These are phyloP conservation scores for Lecanosticta acicola DNA, from an alignment of 2,329 filamentous ascomycete genomes.

Conservation along the genomic window DNA sequence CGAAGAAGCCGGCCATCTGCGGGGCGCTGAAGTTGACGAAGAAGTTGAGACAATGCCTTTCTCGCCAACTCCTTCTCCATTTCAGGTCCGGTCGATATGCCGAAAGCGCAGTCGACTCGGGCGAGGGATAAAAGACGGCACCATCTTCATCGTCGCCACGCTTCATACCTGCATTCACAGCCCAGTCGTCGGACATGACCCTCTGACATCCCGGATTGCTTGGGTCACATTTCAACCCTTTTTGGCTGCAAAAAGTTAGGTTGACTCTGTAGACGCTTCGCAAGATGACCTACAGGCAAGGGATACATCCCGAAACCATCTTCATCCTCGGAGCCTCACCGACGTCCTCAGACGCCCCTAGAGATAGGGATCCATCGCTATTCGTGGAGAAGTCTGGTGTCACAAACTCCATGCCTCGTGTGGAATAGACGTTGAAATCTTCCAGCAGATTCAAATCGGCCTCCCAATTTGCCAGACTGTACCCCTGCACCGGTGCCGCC, in stretches of 20 bases:
- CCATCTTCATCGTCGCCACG: constrained; percentile 16
- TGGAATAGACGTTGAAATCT: constrained; percentile 4
- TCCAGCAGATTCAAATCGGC: constrained; percentile 7
- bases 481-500: constrained; percentile 11
- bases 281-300: constrained; percentile 27
- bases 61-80: constrained; percentile 31
- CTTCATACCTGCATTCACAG: constrained; percentile 20
- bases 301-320: constrained; percentile 32
- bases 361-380: constrained; percentile 7
- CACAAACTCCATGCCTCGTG: constrained; percentile 7
- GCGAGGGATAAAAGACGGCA: constrained; percentile 4
- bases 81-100: constrained; percentile 24
- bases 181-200: constrained; percentile 29
- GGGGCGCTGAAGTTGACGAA: constrained; percentile 37
- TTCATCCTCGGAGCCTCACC: constrained; percentile 18
- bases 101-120: constrained; percentile 14
- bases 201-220: constrained; percentile 24
- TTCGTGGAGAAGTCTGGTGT: constrained; percentile 12
- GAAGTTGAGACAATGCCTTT: constrained; percentile 31
- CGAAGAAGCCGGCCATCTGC: constrained; percentile 33
- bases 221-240: constrained; percentile 27
- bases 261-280: neutral
- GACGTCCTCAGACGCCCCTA: constrained; percentile 12
- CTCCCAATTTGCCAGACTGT: constrained; percentile 7
- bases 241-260: constrained; percentile 20